Conservation (phyloP, 306 rosid genomes). For the Pterocarpus santalinus region DNA sequence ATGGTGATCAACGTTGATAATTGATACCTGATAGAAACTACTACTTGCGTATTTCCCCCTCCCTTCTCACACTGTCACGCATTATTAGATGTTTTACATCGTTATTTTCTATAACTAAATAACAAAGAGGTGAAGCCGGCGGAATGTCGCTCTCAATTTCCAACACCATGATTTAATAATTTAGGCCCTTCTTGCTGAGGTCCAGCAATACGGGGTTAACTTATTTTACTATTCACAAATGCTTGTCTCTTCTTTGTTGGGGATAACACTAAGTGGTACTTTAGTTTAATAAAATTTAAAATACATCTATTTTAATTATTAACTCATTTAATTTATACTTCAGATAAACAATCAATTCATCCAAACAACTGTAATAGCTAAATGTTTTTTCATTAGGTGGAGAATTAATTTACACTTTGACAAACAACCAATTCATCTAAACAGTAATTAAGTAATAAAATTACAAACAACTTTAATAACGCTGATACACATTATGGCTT, state of each 20-base stretch:
- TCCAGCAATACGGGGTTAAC: background rate
- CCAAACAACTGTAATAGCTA: too few relatives aligned
- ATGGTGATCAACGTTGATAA: too few relatives aligned
- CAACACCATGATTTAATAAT: constrained; percentile 22
- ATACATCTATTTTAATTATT: background rate
- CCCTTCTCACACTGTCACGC: constrained; percentile 1
- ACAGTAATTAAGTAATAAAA: background rate
- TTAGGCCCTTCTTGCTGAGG: background rate
- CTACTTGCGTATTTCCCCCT: too few relatives aligned
- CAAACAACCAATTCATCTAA: background rate
- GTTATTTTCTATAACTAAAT: background rate
- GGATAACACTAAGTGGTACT: background rate
- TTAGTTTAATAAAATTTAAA: background rate
- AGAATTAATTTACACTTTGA: too few relatives aligned
- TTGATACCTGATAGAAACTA: too few relatives aligned
- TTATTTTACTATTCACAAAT: background rate
- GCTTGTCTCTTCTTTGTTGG: background rate
- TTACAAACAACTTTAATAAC: too few relatives aligned
- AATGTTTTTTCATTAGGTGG: background rate
- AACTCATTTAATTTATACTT: background rate
- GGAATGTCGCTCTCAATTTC: constrained; percentile 51
- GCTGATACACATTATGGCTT: too few relatives aligned
- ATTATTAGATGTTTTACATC: constrained; percentile 2
- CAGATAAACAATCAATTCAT: background rate
- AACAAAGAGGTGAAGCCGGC: constrained; percentile 31